Percentiles rank a stretch among this genome's conserved stretches.
Evolutionary conservation across 305 asterid species (phyloP).

Genomic region (Salvia sclarea): DNA sequence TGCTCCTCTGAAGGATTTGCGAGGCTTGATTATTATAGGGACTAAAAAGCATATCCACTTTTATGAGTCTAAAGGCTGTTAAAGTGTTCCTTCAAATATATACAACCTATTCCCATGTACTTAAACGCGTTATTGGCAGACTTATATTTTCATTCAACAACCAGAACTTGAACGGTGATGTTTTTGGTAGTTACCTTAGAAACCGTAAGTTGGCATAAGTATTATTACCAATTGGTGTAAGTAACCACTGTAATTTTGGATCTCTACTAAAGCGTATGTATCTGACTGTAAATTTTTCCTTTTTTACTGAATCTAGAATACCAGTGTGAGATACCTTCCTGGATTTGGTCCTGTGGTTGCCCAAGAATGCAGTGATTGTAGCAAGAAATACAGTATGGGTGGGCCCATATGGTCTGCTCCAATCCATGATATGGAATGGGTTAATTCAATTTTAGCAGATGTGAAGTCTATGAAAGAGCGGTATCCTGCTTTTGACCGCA

Average conservation of each 20-base stretch:
- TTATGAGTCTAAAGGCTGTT: background rate
- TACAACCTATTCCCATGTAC: background rate
- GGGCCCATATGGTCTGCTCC: constrained; percentile 99
- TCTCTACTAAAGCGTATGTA: background rate
- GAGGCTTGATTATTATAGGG: background rate
- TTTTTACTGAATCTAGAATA: constrained; percentile 49
- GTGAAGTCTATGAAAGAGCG: constrained; percentile 66
- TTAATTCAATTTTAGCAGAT: constrained; percentile 65
- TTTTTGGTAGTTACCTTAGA: background rate
- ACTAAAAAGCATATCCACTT: background rate
- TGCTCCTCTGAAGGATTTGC: background rate
- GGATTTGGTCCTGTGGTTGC: constrained; percentile 92
- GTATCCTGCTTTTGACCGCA: constrained; percentile 84
- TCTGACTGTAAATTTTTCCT: constrained; percentile 1
- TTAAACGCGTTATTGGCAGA: background rate
- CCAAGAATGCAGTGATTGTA: constrained; percentile 91
- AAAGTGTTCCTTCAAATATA: background rate
- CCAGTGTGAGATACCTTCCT: constrained; percentile 78
- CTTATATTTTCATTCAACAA: background rate
- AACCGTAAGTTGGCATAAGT: background rate
- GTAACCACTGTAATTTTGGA: background rate
- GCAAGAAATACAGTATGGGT: constrained; percentile 95
- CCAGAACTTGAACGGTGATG: background rate
- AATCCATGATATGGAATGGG: constrained; percentile 96
- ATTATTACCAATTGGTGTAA: background rate